phyloP scores from a whole-genome alignment of 805 yeast species.

The Lachancea lanzarotensis region DNA sequence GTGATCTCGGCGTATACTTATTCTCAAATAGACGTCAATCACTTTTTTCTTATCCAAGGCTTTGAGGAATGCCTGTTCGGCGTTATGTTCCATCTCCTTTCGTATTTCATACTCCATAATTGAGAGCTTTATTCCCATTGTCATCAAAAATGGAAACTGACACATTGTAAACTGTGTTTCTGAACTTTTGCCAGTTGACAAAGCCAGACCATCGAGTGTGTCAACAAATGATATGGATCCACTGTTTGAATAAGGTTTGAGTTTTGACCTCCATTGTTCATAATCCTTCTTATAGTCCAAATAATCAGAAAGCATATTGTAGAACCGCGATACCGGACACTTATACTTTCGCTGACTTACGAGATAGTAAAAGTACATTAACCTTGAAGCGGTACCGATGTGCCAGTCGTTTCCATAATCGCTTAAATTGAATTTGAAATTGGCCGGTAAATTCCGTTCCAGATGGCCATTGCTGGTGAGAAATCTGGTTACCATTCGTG shows the following conservation, averaged over 20 bases:
- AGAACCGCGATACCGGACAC: slow-evolving; percentile 38
- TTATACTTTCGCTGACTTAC: slow-evolving; percentile 40
- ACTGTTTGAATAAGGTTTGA: not conserved
- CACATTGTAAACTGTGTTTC: slow-evolving; percentile 53
- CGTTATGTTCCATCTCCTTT: slow-evolving; percentile 74
- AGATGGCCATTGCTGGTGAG: not conserved
- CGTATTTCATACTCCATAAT: slow-evolving; percentile 78
- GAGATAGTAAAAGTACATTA: slow-evolving; percentile 47
- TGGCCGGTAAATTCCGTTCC: not conserved
- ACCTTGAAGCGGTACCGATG: slow-evolving; percentile 55
- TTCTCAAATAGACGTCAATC: slow-evolving; percentile 60
- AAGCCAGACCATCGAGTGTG: slow-evolving; percentile 2
- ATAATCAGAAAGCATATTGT: slow-evolving; percentile 76
- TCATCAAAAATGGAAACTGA: slow-evolving; percentile 73
- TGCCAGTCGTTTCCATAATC: slow-evolving; percentile 79
- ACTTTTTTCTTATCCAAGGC: slow-evolving; percentile 58
- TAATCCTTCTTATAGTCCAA: slow-evolving; percentile 73
- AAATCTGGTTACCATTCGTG: slow-evolving; percentile 2
- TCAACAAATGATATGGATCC: not conserved
- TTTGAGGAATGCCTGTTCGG: slow-evolving; percentile 80
- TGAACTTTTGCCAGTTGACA: not conserved
- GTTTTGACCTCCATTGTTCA: slow-evolving; percentile 54
- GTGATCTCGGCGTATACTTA: slow-evolving; percentile 59
- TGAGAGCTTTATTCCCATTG: slow-evolving; percentile 75
- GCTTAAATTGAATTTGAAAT: slow-evolving; percentile 28